Conservation (phyloP, 2,329 filamentous ascomycete species). For the Beauveria varroae region DNA sequence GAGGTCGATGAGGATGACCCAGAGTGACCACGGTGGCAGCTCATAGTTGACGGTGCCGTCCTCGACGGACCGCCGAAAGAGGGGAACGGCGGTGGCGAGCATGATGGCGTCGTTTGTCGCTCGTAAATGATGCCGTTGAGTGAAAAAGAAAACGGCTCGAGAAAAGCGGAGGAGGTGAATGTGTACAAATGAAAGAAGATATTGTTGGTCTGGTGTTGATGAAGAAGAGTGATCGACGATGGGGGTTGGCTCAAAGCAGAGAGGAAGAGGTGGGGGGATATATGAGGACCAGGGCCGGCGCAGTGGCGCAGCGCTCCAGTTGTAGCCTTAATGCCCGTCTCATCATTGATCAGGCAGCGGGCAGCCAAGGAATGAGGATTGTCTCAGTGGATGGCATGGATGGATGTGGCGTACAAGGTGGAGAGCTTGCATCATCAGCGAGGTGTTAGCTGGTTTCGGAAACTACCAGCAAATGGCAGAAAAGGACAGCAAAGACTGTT, state of each 20-base stretch:
- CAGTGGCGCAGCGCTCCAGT: neutral
- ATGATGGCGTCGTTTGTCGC: neutral
- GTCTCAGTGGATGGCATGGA: neutral
- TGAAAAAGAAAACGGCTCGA: neutral
- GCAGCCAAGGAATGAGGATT: neutral
- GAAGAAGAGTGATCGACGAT: neutral
- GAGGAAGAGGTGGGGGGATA: neutral
- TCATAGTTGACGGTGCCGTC: slow-evolving; percentile 13
- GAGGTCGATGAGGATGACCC: slow-evolving; percentile 26
- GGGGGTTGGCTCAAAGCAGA: neutral
- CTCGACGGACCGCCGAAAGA: slow-evolving; percentile 3
- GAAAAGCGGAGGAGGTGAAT: too few species aligned
- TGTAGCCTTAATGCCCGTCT: neutral
- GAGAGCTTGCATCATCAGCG: too few species aligned
- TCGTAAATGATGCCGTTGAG: neutral
- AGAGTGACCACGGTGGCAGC: slow-evolving; percentile 27
- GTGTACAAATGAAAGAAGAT: neutral
- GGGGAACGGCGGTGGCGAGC: neutral
- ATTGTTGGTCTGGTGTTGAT: neutral
- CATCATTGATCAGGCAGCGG: too few species aligned
- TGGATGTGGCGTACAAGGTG: neutral
- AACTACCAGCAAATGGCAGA: too few species aligned
- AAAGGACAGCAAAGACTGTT: too few species aligned
- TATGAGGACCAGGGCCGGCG: neutral
- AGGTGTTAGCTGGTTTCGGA: too few species aligned